A percentile compares a stretch with the other conserved stretches of the same genome.
Conservation (phyloP, 257 asterid species). For the Coffea canephora region DNA sequence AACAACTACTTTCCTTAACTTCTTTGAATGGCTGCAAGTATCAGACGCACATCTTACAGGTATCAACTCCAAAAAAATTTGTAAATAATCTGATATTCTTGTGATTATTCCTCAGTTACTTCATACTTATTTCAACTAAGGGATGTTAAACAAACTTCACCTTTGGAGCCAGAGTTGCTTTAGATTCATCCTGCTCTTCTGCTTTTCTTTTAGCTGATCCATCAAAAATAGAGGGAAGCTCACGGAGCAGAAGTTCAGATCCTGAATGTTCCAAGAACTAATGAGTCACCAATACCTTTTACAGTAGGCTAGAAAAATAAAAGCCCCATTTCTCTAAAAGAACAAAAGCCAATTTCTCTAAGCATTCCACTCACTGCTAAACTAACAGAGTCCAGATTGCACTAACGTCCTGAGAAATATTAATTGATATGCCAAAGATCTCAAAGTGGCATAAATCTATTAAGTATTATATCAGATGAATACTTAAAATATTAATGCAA, state of each 20-base stretch:
- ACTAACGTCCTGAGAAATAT: background rate
- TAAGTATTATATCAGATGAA: background rate
- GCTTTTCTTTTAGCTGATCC: slow-evolving; percentile 81
- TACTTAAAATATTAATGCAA: background rate
- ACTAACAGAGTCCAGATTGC: background rate
- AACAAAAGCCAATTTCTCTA: background rate
- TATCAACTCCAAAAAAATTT: background rate
- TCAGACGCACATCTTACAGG: background rate
- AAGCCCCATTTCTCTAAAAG: background rate
- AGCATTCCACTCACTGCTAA: background rate
- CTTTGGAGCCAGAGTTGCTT: slow-evolving; percentile 89
- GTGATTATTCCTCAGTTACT: background rate
- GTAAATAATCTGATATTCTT: background rate
- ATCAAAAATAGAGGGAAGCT: slow-evolving; percentile 81
- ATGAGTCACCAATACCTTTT: slow-evolving; percentile 1
- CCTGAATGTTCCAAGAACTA: slow-evolving; percentile 42
- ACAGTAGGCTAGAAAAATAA: background rate
- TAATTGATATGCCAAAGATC: background rate
- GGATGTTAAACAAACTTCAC: slow-evolving; percentile 31
- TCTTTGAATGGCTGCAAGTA: background rate
- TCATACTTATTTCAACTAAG: background rate
- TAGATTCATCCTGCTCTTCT: slow-evolving; percentile 66
- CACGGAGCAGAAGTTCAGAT: slow-evolving; percentile 72
- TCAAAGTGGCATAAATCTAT: background rate
- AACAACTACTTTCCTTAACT: background rate